Evolutionary conservation across 2,329 filamentous ascomycete genomes (phyloP), one percentile per base, ranked within the genome.

Genomic region (Thielaviopsis euricoi): DNA sequence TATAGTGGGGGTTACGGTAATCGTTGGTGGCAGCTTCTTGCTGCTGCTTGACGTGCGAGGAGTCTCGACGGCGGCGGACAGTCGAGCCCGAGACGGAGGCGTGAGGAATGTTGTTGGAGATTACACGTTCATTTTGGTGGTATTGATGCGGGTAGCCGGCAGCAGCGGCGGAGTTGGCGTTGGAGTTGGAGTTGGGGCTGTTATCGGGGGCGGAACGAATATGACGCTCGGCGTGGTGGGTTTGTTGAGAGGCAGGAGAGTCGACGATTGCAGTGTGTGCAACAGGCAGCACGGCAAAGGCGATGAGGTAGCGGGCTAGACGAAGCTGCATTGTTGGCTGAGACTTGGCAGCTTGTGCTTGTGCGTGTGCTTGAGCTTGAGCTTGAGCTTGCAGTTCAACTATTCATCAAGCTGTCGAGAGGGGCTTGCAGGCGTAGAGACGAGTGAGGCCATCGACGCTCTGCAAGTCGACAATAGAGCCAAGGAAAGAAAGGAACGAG

Each of bases 1-100:
- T 64, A 63, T 67, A 62, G 65, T 68, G 65, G 43, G 43, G 10
- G 63, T 67, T 61, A 60, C 66, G 57, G 55, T 68, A 61, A 62
- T 63, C 61, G 58, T 65, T 71, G 65, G 63, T 67, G 62, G 59
- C 62, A 65, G 43, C 43, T 4, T 48, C 15, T 19, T 66, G 66
- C 68, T 66, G 66, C 68, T 65, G 65, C 66, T 63, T 62, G 65
- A 62, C 64, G 62, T 49, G 22, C 10, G 33, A 21, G 19, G 40
- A 37, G 37, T 58, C 59, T 21, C 56, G 59, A 19, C 55, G 58
- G 43, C 53, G 56, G 21, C 56, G 53, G 17, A 43, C n/a, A 19
- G 56, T 56, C n/a, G 52, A 53, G 46, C 48, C 25, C 29, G 56
- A 60, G 46, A 55, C 37, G 6, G 52, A 58, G 9, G 51, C 43